A percentile compares a stretch with the other conserved stretches of the same genome.
phyloP scores from a whole-genome alignment of 2,329 filamentous ascomycete genomes.

The Chrysoporthe deuterocubensis region DNA sequence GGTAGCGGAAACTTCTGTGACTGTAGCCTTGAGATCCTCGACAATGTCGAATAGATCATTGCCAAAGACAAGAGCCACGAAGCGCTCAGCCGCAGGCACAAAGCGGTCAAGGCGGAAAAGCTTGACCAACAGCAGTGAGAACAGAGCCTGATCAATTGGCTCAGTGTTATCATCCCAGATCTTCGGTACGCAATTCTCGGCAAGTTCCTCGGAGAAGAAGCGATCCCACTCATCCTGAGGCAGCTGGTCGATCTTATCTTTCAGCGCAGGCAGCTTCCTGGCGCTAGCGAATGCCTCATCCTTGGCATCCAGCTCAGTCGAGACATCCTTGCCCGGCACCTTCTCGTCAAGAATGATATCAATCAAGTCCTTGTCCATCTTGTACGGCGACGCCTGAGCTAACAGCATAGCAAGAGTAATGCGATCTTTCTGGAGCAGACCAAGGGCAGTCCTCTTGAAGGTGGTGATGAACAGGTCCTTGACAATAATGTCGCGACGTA shows the following conservation, averaged over 20 bases:
- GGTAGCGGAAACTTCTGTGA: slow-evolving; percentile 80
- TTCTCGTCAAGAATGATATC: slow-evolving; percentile 83
- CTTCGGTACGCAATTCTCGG: slow-evolving; percentile 79
- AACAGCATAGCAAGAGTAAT: slow-evolving; percentile 94
- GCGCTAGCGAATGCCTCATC: slow-evolving; percentile 72
- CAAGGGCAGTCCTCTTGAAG: slow-evolving; percentile 91
- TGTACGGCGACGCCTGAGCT: slow-evolving; percentile 92
- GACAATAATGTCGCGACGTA: slow-evolving; percentile 86
- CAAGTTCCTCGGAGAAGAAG: slow-evolving; percentile 85
- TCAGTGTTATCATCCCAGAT: slow-evolving; percentile 71
- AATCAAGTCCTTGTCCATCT: slow-evolving; percentile 89
- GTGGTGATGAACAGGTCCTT: slow-evolving; percentile 88
- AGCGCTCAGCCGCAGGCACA: slow-evolving; percentile 89
- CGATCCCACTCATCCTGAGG: slow-evolving; percentile 71
- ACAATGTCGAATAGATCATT: slow-evolving; percentile 79
- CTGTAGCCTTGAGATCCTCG: slow-evolving; percentile 84
- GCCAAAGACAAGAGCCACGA: slow-evolving; percentile 85
- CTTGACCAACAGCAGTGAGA: slow-evolving; percentile 88
- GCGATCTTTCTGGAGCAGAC: slow-evolving; percentile 89
- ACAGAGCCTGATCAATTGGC: slow-evolving; percentile 74
- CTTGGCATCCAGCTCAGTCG: slow-evolving; percentile 65
- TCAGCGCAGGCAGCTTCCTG: slow-evolving; percentile 72
- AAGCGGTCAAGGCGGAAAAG: slow-evolving; percentile 95
- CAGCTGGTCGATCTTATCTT: slow-evolving; percentile 68
- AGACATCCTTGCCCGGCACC: slow-evolving; percentile 78